Evolutionary conservation across 2,329 filamentous ascomycete species (phyloP).

Genomic region (Colletotrichum godetiae): DNA sequence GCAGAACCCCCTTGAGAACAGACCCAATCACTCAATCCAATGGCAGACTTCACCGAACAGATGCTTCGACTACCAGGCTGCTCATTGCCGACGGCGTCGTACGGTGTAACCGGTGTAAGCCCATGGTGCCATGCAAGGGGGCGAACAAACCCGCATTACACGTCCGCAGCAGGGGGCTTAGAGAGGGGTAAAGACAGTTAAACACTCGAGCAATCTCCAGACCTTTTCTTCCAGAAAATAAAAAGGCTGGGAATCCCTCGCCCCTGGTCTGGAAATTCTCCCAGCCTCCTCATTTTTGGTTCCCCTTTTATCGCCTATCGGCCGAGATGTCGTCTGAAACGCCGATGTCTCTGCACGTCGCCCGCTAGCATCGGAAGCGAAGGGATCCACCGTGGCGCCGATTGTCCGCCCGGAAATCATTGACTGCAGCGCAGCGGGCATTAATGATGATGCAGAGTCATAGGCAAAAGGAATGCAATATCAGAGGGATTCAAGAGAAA

Average conservation of each 20-base stretch:
- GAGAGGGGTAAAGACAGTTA: not conserved
- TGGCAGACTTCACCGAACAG: not conserved
- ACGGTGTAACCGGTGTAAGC: not conserved
- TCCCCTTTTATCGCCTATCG: not conserved
- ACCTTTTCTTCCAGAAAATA: not conserved
- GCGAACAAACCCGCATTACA: not conserved
- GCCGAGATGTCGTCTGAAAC: constrained; percentile 33
- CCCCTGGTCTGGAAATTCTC: not conserved
- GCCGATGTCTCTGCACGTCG: constrained; percentile 16
- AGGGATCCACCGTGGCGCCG: constrained; percentile 3
- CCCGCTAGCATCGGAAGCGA: constrained; percentile 16
- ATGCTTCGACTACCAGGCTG: not conserved
- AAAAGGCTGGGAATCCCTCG: not conserved
- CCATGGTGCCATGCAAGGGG: not conserved
- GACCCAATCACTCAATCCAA: not conserved
- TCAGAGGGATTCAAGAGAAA: not conserved
- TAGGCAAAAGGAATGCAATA: not conserved
- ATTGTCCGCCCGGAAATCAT: constrained; percentile 15
- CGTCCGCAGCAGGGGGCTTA: not conserved
- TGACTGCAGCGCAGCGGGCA: not conserved
- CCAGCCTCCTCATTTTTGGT: constrained; percentile 28
- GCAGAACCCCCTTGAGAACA: not conserved
- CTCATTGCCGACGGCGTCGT: not conserved
- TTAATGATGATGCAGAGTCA: not conserved
- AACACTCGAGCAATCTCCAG: not conserved